These are phyloP conservation scores for Lobosporangium transversale DNA, from an alignment of 192 early-diverging fungal species.

Conservation along the genomic window DNA sequence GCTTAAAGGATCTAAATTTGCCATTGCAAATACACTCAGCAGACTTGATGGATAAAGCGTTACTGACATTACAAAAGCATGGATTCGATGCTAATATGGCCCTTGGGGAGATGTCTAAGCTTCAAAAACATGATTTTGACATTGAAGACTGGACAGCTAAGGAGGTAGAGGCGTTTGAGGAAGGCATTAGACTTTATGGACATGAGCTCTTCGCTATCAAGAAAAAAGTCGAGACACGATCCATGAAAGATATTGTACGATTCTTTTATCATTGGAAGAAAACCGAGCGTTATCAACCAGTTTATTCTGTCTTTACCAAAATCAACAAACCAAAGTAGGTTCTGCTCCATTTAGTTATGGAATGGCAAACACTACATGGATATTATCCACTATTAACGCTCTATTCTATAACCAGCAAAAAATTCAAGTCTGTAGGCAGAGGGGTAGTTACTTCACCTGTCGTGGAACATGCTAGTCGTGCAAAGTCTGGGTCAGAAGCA, in stretches of 20 bases:
- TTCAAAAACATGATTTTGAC: conserved; percentile 60
- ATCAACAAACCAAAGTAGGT: conserved; percentile 65
- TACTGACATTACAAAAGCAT: conserved; percentile 60
- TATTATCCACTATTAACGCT: background rate
- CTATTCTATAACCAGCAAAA: conserved; percentile 51
- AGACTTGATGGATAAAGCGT: conserved; percentile 73
- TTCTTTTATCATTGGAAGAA: conserved; percentile 71
- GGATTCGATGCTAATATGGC: conserved; percentile 69
- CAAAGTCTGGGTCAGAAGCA: conserved; percentile 46
- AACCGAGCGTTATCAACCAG: conserved; percentile 65
- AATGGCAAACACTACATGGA: background rate
- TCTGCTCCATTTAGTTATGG: too few species aligned
- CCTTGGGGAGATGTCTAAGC: conserved; percentile 56
- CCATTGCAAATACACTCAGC: conserved; percentile 60
- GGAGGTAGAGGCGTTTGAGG: conserved; percentile 68
- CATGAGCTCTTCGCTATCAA: conserved; percentile 74
- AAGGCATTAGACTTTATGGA: conserved; percentile 68
- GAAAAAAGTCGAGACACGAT: conserved; percentile 53
- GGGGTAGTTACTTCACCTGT: conserved; percentile 30
- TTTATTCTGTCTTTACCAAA: conserved; percentile 69
- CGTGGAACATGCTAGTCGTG: conserved; percentile 22
- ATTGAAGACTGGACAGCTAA: conserved; percentile 66
- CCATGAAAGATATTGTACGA: conserved; percentile 68
- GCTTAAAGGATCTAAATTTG: conserved; percentile 41
- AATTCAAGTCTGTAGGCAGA: conserved; percentile 48